Evolutionary conservation across 371 early-diverging fungal genomes (phyloP).

Genomic region (Cladochytrium tenue): DNA sequence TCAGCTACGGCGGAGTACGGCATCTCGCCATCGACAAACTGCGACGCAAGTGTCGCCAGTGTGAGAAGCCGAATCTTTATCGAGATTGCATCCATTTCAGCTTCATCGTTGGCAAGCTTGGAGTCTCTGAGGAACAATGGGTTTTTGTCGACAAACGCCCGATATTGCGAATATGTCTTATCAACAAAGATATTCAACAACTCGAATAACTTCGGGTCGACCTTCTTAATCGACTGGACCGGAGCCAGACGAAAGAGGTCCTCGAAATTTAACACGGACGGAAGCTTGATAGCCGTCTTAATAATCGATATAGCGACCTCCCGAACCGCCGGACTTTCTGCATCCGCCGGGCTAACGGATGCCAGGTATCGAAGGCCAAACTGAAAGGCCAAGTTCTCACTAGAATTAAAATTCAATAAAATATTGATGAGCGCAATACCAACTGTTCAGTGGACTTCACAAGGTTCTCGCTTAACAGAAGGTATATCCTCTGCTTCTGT

Average conservation of each 20-base stretch:
- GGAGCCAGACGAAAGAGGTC: slow-evolving; percentile 70
- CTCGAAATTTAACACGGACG: slow-evolving; percentile 79
- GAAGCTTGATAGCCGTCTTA: slow-evolving; percentile 67
- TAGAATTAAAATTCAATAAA: background rate
- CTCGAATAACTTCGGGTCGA: slow-evolving; percentile 50
- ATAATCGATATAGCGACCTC: slow-evolving; percentile 58
- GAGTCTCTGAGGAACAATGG: slow-evolving; percentile 51
- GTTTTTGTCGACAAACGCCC: slow-evolving; percentile 58
- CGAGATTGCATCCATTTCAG: slow-evolving; percentile 57
- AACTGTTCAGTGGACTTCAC: slow-evolving; percentile 65
- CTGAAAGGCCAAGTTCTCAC: background rate
- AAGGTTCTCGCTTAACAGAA: slow-evolving; percentile 65
- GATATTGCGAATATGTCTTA: slow-evolving; percentile 69
- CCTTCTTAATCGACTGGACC: slow-evolving; percentile 69
- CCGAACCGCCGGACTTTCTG: background rate
- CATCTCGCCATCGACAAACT: slow-evolving; percentile 69
- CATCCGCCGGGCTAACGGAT: background rate
- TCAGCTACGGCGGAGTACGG: slow-evolving; percentile 73
- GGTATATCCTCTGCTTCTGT: slow-evolving; percentile 64
- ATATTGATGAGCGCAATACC: slow-evolving; percentile 17
- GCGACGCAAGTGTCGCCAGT: slow-evolving; percentile 78
- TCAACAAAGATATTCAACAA: slow-evolving; percentile 77
- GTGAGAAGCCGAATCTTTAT: slow-evolving; percentile 85
- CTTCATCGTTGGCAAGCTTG: slow-evolving; percentile 25
- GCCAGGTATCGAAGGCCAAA: background rate